phyloP scores from a whole-genome alignment of 768 basidiomycete species.

The Rhodotorula paludigena region DNA sequence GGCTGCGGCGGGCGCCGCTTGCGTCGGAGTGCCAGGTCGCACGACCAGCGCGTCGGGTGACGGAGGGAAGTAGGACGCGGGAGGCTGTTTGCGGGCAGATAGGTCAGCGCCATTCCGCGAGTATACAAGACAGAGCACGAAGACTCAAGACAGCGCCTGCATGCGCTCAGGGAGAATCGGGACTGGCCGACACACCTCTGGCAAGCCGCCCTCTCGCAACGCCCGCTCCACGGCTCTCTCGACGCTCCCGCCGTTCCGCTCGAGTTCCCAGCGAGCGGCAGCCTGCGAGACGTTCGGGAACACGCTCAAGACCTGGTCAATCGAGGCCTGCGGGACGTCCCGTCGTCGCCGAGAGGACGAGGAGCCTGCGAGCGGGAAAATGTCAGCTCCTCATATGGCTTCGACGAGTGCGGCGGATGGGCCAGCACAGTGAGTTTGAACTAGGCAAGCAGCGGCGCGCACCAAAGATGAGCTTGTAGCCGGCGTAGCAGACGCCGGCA shows the following conservation, averaged over 20 bases:
- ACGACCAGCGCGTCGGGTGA: background rate
- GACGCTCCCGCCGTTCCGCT: conserved; percentile 29
- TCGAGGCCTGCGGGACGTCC: conserved; percentile 6
- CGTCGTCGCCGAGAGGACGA: background rate
- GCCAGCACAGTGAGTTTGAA: background rate
- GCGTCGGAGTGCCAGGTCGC: background rate
- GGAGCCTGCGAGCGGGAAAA: background rate
- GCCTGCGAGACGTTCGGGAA: conserved; percentile 14
- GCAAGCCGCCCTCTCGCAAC: conserved; percentile 28
- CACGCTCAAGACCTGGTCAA: conserved; percentile 14
- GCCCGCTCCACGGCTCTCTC: conserved; percentile 34
- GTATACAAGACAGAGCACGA: no score
- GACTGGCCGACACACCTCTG: conserved; percentile 20
- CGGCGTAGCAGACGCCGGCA: conserved; percentile 15
- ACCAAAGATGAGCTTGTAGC: conserved; percentile 29
- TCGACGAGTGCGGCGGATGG: no score
- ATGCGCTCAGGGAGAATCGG: background rate
- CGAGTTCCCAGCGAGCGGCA: conserved; percentile 21
- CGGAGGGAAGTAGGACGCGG: conserved; percentile 28
- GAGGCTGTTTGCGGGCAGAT: conserved; percentile 9
- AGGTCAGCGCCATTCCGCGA: background rate
- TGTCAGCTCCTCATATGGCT: background rate
- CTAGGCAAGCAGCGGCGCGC: no score
- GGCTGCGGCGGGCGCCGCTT: background rate
- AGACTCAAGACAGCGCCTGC: background rate